phyloP scores from a whole-genome alignment of 495 filamentous ascomycete genomes.

The Physcia stellaris region DNA sequence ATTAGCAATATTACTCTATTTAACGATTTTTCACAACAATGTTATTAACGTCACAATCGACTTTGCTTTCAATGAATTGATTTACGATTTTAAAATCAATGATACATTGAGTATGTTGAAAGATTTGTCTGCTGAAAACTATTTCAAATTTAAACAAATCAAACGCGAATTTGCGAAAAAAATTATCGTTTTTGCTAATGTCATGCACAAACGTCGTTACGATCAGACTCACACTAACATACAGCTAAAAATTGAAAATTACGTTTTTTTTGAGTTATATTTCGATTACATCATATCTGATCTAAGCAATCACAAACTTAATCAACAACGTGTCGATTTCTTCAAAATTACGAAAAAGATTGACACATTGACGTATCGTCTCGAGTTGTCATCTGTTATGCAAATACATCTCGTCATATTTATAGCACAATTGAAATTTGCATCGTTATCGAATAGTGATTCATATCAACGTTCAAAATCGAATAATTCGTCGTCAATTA shows the following conservation, averaged over 20 bases:
- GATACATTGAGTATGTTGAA: neutral
- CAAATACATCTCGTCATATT: neutral
- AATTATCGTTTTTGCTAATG: neutral
- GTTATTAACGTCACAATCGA: neutral
- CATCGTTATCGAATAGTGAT: no score
- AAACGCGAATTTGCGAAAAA: neutral
- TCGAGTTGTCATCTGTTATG: neutral
- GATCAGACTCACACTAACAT: neutral
- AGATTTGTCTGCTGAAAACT: neutral
- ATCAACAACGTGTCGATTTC: neutral
- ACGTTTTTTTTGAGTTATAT: neutral
- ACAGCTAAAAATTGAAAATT: neutral
- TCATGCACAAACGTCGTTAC: neutral
- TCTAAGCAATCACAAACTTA: neutral
- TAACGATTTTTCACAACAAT: neutral
- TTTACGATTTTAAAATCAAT: neutral
- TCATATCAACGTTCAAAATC: no score
- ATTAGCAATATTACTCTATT: neutral
- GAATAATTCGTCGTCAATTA: no score
- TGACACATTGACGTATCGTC: neutral
- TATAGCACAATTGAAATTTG: neutral
- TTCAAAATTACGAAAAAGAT: neutral
- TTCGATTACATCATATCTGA: neutral
- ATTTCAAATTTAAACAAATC: neutral
- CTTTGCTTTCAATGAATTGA: neutral